phyloP scores from a whole-genome alignment of 257 asterid species.

The Vinca minor region DNA sequence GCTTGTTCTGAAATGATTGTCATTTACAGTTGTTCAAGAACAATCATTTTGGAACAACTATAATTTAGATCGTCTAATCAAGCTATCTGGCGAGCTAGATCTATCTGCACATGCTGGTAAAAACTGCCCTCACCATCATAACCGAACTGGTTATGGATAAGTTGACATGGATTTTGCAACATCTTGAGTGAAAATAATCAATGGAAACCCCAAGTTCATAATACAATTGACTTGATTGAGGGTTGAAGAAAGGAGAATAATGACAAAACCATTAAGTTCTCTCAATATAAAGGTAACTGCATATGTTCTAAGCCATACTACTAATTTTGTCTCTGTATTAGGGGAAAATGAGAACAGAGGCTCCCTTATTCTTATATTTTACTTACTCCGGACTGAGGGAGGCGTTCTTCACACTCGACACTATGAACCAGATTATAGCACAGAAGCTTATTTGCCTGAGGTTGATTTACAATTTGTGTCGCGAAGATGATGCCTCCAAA shows the following conservation, averaged over 20 bases:
- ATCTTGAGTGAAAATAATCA: not conserved
- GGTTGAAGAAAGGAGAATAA: not conserved
- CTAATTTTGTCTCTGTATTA: not conserved
- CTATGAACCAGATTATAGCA: not conserved
- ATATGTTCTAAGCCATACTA: not conserved
- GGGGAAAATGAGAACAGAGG: not conserved
- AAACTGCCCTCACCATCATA: too few relatives aligned
- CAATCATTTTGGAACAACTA: too few relatives aligned
- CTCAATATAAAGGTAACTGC: not conserved
- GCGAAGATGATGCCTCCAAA: conserved; percentile 1
- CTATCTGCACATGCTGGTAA: not conserved
- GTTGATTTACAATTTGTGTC: not conserved
- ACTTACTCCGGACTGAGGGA: not conserved
- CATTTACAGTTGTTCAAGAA: too few relatives aligned
- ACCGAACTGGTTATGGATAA: too few relatives aligned
- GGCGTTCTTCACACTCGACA: conserved; percentile 1
- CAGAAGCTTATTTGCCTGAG: not conserved
- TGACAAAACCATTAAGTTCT: not conserved
- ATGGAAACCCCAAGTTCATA: too few relatives aligned
- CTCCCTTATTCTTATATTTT: not conserved
- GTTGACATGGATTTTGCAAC: not conserved
- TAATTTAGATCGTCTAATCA: too few relatives aligned
- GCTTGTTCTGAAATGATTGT: too few relatives aligned
- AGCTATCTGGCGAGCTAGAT: not conserved
- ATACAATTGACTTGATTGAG: too few relatives aligned